Conservation (phyloP, 345 rosid genomes). For the Gossypium herbaceum region DNA sequence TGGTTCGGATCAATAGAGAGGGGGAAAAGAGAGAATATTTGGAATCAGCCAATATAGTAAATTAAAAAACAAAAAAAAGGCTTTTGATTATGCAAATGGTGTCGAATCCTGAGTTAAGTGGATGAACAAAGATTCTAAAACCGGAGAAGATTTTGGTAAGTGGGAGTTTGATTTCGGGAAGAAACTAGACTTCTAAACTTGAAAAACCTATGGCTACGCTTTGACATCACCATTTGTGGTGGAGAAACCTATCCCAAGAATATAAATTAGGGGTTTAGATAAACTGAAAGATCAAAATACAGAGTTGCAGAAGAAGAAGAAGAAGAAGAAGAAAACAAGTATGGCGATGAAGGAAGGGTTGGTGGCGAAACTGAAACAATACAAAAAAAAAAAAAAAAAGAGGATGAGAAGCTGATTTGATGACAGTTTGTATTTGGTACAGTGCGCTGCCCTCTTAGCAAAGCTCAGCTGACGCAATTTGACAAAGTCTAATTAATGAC, state of each 20-base stretch:
- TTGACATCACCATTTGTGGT: conserved; percentile 57
- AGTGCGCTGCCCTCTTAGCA: neutral
- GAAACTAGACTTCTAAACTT: conserved; percentile 49
- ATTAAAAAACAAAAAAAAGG: neutral
- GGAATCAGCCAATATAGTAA: conserved; percentile 22
- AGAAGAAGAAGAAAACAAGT: neutral
- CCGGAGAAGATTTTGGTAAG: neutral
- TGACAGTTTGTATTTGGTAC: neutral
- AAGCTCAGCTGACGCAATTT: conserved; percentile 6
- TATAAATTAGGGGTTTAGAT: neutral
- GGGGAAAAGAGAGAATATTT: conserved; percentile 23
- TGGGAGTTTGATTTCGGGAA: neutral
- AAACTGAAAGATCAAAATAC: neutral
- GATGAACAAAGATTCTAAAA: neutral
- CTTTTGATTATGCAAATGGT: too few relatives aligned
- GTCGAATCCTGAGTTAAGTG: too few relatives aligned
- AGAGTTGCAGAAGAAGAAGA: neutral
- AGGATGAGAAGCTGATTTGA: neutral
- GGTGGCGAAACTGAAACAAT: neutral
- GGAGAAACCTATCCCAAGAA: conserved; percentile 1
- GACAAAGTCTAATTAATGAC: conserved; percentile 6
- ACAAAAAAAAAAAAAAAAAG: neutral
- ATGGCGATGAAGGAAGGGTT: neutral
- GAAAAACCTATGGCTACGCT: conserved; percentile 63
- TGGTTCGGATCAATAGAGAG: conserved; percentile 5